Conservation (phyloP, 495 filamentous ascomycete species). For the Talaromyces borbonicus region DNA sequence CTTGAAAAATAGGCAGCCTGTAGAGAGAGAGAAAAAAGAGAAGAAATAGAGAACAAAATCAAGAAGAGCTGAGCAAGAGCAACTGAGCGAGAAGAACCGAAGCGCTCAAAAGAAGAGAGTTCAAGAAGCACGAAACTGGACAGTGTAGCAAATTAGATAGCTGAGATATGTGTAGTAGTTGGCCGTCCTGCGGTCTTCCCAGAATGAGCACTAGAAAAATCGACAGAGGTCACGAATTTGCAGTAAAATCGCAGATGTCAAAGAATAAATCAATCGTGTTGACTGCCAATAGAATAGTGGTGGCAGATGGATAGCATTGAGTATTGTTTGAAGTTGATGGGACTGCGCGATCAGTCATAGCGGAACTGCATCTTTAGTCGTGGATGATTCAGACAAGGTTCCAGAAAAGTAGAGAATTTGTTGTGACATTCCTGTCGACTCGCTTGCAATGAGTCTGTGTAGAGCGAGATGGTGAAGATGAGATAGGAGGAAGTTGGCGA, state of each 20-base stretch:
- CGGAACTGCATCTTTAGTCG: too few relatives aligned
- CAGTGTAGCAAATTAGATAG: conserved; percentile 10
- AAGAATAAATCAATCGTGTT: not conserved
- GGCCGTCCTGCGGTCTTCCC: conserved; percentile 5
- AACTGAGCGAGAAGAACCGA: too few relatives aligned
- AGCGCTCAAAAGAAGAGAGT: too few relatives aligned
- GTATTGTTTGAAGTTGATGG: too few relatives aligned
- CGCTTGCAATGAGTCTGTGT: not conserved
- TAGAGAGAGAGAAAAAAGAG: conserved; percentile 14
- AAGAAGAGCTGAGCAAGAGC: conserved; percentile 7
- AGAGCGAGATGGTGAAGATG: conserved; percentile 1
- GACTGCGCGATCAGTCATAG: conserved; percentile 1
- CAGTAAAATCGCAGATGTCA: not conserved
- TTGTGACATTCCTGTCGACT: not conserved
- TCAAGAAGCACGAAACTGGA: conserved; percentile 8
- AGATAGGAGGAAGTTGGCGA: not conserved
- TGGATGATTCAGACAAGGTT: too few relatives aligned
- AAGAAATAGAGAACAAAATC: conserved; percentile 8
- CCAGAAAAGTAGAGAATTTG: too few relatives aligned
- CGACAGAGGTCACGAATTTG: not conserved
- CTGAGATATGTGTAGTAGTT: conserved; percentile 6
- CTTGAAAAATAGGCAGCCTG: conserved; percentile 41
- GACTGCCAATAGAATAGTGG: not conserved
- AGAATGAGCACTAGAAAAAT: not conserved
- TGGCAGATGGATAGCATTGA: too few relatives aligned